Base-by-base conservation (phyloP, 306 rosid genomes). In the Quillaja saponaria region DNA sequence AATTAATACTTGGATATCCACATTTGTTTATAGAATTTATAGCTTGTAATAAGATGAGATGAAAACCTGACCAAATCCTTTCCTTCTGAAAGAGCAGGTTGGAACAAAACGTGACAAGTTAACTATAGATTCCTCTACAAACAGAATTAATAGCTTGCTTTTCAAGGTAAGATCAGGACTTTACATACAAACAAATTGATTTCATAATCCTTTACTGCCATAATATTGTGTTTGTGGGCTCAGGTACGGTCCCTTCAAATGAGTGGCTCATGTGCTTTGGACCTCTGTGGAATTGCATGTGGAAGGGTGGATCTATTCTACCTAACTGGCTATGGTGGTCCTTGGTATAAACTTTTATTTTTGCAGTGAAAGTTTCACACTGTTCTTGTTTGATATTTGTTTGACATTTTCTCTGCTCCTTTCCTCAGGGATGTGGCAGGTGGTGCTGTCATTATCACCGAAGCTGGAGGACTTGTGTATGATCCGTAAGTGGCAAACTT, bases 181-280 rank as follows among this genome's bases (percentile, higher is more conserved):
- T 60, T 15, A 52, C 35, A 13, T 63, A 64, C 37, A 68, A 52
- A 42, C 46, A 63, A 17, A 21, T 39, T 60, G 37, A 61, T 55
- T 58, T 71, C 33, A 50, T 28, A 68, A 62, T 68, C n/a, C 54
- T 64, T 65, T 34, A 9, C 54, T 55, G 37, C 71, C 31, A 12
- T 73, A 56, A 42, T 60, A 37, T 59, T 7, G 38, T 50, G 35
- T 55, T 68, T 57, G 63, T 64, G 6, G 77, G 45, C 47, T 57
- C 80, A 94, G 99, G 99, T 94, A 90, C 86, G 99, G 68, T 87
- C 97, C 60, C 64, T 94, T 57, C 81, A 97, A 66, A 87, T 87
- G 83, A 67, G 80, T 80, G 99, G 99, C 71, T 94, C 97, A 1
- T 89, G 95, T 66, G 99, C 99, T 38, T 64, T 94, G 84, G 77